Evolutionary conservation across 345 rosid genomes (phyloP), one percentile per base, ranked within the genome.

Genomic region (Leavenworthia alabamica): DNA sequence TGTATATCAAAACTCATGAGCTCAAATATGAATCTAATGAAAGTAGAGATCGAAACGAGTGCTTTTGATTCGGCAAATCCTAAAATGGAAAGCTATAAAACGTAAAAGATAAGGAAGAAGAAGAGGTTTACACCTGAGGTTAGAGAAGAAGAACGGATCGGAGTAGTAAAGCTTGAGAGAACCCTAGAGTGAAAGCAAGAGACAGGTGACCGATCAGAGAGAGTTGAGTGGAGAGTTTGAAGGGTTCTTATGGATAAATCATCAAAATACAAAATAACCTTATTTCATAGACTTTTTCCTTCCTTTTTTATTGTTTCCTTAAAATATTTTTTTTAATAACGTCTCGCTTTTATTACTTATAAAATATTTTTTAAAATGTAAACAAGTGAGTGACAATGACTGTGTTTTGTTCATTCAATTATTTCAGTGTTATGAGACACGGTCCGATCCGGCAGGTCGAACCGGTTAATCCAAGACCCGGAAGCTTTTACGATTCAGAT

Each of bases 121-220:
- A 9, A 55, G 58, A 47, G 64, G 62, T 14, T 37, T 31, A 29
- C 14, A 62, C 74, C 69, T 70, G 64, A 62, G 74, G 5, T 62
- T 22, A 32, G 33, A 36, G 41, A 53, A 44, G 24, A 24, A 69
- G 49, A 46, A 22, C 0, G 4, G 75, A 63, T 71, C 61, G 60
- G 53, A 63, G 42, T 1, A 63, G 35, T 2, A 8, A 41, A 35
- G 42, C 6, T 6, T 12, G 14, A 16, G 52, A 50, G 56, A 71
- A 71, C 56, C 61, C 61, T 64, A 71, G 51, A 51, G 56, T 0
- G 15, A 19, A 6, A 56, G 65, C 55, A 71, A 36, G 71, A 72
- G 71, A 20, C 66, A 50, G 71, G 12, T 57, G 65, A 57, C n/a
- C 29, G n/a, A n/a, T n/a, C n/a, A 35, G 51, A 39, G 37, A 22